A percentile compares a stretch with the other conserved stretches of the same genome.
Conservation (phyloP, 805 yeast genomes). For the Metschnikowia continentalis region DNA sequence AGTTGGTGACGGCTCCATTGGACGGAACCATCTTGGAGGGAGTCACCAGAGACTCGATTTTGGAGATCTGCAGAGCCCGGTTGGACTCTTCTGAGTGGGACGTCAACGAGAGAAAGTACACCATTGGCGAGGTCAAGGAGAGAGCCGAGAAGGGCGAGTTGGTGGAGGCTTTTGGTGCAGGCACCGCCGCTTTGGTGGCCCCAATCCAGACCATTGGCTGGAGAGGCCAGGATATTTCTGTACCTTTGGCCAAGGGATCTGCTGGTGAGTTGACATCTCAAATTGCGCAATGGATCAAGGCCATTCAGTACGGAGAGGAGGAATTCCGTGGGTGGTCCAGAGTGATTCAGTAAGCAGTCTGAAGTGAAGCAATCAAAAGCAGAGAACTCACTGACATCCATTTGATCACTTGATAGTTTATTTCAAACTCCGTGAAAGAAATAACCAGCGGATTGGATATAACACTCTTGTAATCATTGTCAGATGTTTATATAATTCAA, state of each 20-base stretch:
- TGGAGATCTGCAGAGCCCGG: slow-evolving; percentile 70
- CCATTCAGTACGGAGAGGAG: slow-evolving; percentile 84
- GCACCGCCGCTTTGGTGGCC: slow-evolving; percentile 96
- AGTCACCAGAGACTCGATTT: slow-evolving; percentile 88
- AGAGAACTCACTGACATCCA: no score
- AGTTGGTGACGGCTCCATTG: slow-evolving; percentile 91
- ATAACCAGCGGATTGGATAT: no score
- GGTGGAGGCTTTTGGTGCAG: slow-evolving; percentile 94
- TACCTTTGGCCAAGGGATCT: slow-evolving; percentile 78
- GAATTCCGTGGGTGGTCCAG: slow-evolving; percentile 56
- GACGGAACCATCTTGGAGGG: slow-evolving; percentile 98
- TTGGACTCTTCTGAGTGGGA: slow-evolving; percentile 77
- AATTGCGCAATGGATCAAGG: slow-evolving; percentile 80
- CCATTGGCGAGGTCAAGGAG: slow-evolving; percentile 76
- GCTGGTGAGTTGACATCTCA: slow-evolving; percentile 78
- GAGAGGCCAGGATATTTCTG: slow-evolving; percentile 64
- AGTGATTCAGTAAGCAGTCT: slow-evolving; percentile 23
- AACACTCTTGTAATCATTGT: no score
- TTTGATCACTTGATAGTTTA: no score
- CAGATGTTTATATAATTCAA: no score
- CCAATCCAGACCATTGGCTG: slow-evolving; percentile 88
- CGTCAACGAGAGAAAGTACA: slow-evolving; percentile 75
- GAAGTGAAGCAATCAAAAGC: no score
- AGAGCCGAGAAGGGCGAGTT: slow-evolving; percentile 76
- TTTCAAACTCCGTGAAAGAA: no score